A percentile compares a stretch with the other conserved stretches of the same genome.
These are phyloP conservation scores for Floccularia luteovirens DNA, from an alignment of 768 basidiomycete genomes.

Conservation along the genomic window DNA sequence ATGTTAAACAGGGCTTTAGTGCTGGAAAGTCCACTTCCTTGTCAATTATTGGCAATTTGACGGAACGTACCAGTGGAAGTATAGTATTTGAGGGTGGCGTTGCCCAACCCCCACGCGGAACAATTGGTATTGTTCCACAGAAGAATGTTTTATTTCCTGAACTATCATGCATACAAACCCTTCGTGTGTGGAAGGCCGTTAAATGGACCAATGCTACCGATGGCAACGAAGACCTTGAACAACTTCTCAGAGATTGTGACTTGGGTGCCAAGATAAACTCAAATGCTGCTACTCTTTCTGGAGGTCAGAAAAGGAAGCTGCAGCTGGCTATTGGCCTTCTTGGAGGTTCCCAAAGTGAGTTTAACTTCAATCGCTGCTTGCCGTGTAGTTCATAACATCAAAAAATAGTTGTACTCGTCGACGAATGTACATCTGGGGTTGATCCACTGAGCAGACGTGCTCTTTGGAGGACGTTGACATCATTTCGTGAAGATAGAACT, in stretches of 20 bases:
- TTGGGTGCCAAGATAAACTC: slow-evolving; percentile 60
- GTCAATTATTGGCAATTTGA: slow-evolving; percentile 57
- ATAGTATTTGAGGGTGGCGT: slow-evolving; percentile 49
- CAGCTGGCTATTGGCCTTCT: slow-evolving; percentile 78
- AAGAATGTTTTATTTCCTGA: slow-evolving; percentile 81
- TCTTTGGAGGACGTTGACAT: slow-evolving; percentile 68
- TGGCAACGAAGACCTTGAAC: slow-evolving; percentile 49
- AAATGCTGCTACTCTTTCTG: slow-evolving; percentile 60
- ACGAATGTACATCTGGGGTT: slow-evolving; percentile 74
- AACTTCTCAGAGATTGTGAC: slow-evolving; percentile 67
- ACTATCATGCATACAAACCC: slow-evolving; percentile 64
- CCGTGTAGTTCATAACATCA: slow-evolving; percentile 5
- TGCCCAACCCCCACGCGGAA: slow-evolving; percentile 50
- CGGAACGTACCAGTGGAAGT: slow-evolving; percentile 49
- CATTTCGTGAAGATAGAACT: slow-evolving; percentile 56
- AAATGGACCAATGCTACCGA: slow-evolving; percentile 47
- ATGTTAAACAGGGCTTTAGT: slow-evolving; percentile 24
- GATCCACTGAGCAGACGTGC: slow-evolving; percentile 76
- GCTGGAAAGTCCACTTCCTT: slow-evolving; percentile 75
- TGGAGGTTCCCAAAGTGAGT: slow-evolving; percentile 64
- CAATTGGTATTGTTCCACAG: slow-evolving; percentile 73
- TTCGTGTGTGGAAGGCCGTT: slow-evolving; percentile 65
- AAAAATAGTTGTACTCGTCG: slow-evolving; percentile 43
- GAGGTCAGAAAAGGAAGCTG: slow-evolving; percentile 78
- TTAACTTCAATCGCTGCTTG: slow-evolving; percentile 11